Evolutionary conservation across 768 basidiomycete genomes (phyloP), one percentile per base, ranked within the genome.

Genomic region (Pleurotus citrinopileatus): DNA sequence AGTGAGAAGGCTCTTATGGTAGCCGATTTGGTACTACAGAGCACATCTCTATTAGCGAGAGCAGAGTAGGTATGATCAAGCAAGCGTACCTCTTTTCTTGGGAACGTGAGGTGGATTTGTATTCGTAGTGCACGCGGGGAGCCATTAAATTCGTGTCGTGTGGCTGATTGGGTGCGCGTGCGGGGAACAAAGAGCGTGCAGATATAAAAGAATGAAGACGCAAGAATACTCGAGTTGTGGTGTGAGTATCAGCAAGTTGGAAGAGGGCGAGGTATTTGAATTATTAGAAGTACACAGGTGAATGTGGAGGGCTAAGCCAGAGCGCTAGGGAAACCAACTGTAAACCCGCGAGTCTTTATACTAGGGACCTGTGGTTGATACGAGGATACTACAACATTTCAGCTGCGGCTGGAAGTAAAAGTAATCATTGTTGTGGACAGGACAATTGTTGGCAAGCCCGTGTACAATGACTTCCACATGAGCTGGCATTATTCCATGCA

Each of bases 391-490:
- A n/a, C n/a, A n/a, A n/a, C n/a, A 47, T n/a, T 47, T 47, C 45
- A 47, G 45, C 20, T 34, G 48, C 27, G 29, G 45, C 26, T 5
- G 45, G 23, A 23, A 47, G 23, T 15, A 17, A 28, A 47, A 32
- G 10, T 10, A 13, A 36, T 19, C 48, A 51, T 51, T 51, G 48
- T 51, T 51, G 29, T 37, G 19, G 22, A 23, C 29, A 37, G 48
- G 29, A 51, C 48, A 51, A 51, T 51, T 22, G 48, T 51, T 37
- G 48, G 48, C 22, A 51, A 37, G 48, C 27, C n/a, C n/a, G n/a
- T n/a, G n/a, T n/a, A n/a, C n/a, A n/a, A n/a, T n/a, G n/a, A n/a
- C n/a, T n/a, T n/a, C n/a, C n/a, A n/a, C n/a, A n/a, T n/a, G n/a
- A n/a, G n/a, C n/a, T n/a, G n/a, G n/a, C n/a, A n/a, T n/a, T n/a